Evolutionary conservation across 2,329 filamentous ascomycete genomes (phyloP), one percentile per base, ranked within the genome.

Genomic region (Xylariaceae sp.): DNA sequence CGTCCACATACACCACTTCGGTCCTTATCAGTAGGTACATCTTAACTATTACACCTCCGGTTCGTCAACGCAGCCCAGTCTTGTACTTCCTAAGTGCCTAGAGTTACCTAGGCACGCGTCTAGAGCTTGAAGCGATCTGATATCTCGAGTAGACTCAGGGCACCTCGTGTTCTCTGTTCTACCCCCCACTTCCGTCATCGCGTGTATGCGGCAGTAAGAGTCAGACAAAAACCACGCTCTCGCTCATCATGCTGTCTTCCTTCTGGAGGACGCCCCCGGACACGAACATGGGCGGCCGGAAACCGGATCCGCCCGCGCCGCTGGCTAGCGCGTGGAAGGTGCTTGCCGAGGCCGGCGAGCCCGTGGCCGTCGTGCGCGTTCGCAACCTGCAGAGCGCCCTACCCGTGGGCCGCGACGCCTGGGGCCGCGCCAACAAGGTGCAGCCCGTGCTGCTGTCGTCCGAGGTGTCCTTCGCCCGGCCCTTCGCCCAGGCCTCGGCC

Each of bases 391-490:
- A 72, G 39, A 63, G 74, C 36, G 67, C 58, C 7, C 65, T 77
- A 38, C 58, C 61, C 43, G 75, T 69, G n/a, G 74, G 69, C 17
- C 65, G 65, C 21, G 81, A 87, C 53, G 80, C 79, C 30, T 87
- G 82, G 82, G 77, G 77, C 35, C 71, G 81, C 3, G 35, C 45
- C 2, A 56, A 62, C 32, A 75, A 72, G 43, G 53, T 64, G 9
- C 83, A 87, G 57, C 80, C 82, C 6, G 63, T 76, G 8, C 51
- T 73, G 5, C 48, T 87, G 7, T 79, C 77, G 4, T 70, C 75
- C 21, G 66, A 70, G 14, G 65, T 86, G 3, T 68, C 65, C 3
- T 67, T 87, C 39, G 55, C 58, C 11, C 51, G 60, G 6, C 56
- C 68, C 0, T 86, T 87, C 50, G 61, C 60, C 30, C 64, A 68